Evolutionary conservation across 75 land plant species (phyloP), one percentile per base, ranked within the genome.

Genomic region (Cupressus sempervirens): DNA sequence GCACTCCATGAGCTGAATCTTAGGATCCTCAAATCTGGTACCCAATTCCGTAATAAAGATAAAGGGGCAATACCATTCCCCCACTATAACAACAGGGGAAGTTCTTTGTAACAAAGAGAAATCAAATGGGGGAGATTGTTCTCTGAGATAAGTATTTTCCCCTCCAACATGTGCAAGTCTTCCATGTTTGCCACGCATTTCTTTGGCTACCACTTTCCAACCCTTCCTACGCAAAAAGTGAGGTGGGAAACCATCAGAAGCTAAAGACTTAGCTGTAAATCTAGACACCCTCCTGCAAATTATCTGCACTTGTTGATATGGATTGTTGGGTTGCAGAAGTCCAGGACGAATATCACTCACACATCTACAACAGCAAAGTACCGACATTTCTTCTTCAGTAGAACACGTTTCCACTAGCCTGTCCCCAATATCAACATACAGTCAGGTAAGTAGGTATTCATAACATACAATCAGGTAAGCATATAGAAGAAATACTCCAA

Each of bases 231-330:
- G 52, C 13, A 50, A 2, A 0, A 50, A 12, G 0, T 1, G 0
- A 50, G 52, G 13, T 0, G 13, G 52, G 52, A 50, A 11, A 50
- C 13, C 52, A 50, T 50, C 14, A 10, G 52, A 10, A 50, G 14
- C 52, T 10, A 50, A 10, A 9, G 14, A 0, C 13, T 50, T 86
- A 32, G 91, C 81, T 3, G 26, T 43, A 68, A 90, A 92, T 20
- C 72, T 10, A 38, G 40, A 38, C 40, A 38, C 2, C 40, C 40
- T 38, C 40, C 2, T 38, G 2, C 40, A 36, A 4, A 56, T 85
- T 15, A 91, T 86, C 72, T 86, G 82, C 70, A 91, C 36, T 36
- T 89, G 93, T 41, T 91, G 91, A 62, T 86, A 83, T 38, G 41
- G 7, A 70, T 89, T 58, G 7, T 18, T 23, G 29, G 82, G 88